Percentiles rank a stretch among this genome's conserved stretches.
Conservation (phyloP, 1,284 basidiomycete genomes). For the Xanthoconium separans region DNA sequence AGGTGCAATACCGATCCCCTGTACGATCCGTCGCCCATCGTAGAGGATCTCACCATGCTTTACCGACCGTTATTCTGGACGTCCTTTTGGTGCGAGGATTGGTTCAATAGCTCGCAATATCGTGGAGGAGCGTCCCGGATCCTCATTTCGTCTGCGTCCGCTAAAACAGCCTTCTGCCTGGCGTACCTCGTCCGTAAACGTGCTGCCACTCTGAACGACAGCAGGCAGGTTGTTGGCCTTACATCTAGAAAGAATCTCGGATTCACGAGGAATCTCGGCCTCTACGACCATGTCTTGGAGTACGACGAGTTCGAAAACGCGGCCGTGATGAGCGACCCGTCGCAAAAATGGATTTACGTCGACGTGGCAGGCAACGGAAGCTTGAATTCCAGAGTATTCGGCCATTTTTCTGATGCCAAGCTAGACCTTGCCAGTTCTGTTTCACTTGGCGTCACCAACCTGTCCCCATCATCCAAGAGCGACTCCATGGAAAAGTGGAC, state of each 20-base stretch:
- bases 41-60: slow-evolving; percentile 63
- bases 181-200: slow-evolving; percentile 49
- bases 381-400: slow-evolving; percentile 45
- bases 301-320: slow-evolving; percentile 45
- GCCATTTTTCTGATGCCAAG: slow-evolving; percentile 38
- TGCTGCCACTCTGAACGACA: slow-evolving; percentile 24
- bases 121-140: slow-evolving; percentile 43
- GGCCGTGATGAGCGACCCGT: slow-evolving; percentile 25
- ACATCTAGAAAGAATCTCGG: slow-evolving; percentile 54
- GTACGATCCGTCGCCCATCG: slow-evolving; percentile 43
- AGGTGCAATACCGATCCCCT: slow-evolving; percentile 55
- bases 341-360: slow-evolving; percentile 51
- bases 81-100: slow-evolving; percentile 68
- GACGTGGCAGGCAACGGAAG: slow-evolving; percentile 57
- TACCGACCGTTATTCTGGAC: slow-evolving; percentile 70
- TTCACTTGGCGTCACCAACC: slow-evolving; percentile 53
- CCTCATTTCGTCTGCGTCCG: slow-evolving; percentile 62
- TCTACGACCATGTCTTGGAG: slow-evolving; percentile 54
- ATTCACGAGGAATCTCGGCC: slow-evolving; percentile 50
- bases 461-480: slow-evolving; percentile 43
- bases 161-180: slow-evolving; percentile 65
- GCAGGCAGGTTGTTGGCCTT: slow-evolving; percentile 46
- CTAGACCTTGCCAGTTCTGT: slow-evolving; percentile 42
- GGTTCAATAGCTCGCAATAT: slow-evolving; percentile 50
- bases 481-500: slow-evolving; percentile 35